phyloP scores from a whole-genome alignment of 768 basidiomycete species.

The Galerina marginata region DNA sequence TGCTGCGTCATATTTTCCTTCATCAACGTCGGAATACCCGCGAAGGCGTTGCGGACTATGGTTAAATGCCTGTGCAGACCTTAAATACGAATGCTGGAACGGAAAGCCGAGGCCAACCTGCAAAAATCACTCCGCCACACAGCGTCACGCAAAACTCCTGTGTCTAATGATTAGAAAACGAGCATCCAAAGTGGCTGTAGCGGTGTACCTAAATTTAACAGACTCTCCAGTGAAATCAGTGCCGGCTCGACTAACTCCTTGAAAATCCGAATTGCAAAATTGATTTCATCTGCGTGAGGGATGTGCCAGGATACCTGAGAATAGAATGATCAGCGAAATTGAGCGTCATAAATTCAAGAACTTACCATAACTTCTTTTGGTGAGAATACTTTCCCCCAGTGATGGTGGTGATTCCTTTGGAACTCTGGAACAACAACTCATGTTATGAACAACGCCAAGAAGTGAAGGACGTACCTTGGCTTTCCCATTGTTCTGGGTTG shows the following conservation, averaged over 20 bases:
- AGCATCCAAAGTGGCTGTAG: constrained; percentile 5
- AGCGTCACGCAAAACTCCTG: constrained; percentile 56
- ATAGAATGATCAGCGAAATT: not conserved
- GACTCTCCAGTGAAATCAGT: constrained; percentile 54
- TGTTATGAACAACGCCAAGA: not conserved
- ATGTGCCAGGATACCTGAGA: constrained; percentile 78
- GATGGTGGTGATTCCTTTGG: constrained; percentile 65
- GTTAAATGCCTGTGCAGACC: constrained; percentile 57
- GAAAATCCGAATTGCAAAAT: constrained; percentile 75
- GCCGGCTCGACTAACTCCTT: constrained; percentile 69
- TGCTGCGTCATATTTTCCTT: constrained; percentile 57
- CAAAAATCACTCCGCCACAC: constrained; percentile 89
- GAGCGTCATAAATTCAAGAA: not conserved
- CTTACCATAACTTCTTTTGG: constrained; percentile 72
- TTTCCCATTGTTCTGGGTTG: constrained; percentile 77
- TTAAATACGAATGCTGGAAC: not conserved
- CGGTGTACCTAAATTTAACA: constrained; percentile 58
- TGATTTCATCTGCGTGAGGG: constrained; percentile 71
- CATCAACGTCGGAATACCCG: constrained; percentile 72
- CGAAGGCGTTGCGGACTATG: constrained; percentile 75
- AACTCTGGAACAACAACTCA: constrained; percentile 54
- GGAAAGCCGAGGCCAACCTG: constrained; percentile 47
- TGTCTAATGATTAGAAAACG: constrained; percentile 4
- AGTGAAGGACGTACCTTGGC: constrained; percentile 54
- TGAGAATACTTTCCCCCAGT: constrained; percentile 83